Conservation (phyloP, 352 stramenopile genomes). For the Globisporangium paroecandrum region DNA sequence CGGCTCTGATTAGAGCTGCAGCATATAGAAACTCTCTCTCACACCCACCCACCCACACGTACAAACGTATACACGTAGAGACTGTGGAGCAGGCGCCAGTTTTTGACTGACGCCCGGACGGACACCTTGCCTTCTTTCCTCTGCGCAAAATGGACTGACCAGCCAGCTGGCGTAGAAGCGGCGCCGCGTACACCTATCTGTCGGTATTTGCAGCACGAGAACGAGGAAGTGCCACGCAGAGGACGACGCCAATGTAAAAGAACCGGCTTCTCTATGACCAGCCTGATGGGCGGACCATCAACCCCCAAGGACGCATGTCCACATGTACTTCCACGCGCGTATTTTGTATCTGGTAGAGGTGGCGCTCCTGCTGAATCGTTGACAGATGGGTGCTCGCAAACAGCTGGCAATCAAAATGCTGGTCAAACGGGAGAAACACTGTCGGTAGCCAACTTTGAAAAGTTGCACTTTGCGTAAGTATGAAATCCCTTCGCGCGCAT, state of each 20-base stretch:
- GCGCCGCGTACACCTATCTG: neutral
- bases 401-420: slow-evolving; percentile 7
- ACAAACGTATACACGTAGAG: neutral
- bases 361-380: slow-evolving; percentile 2
- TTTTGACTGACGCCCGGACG: neutral
- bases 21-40: neutral
- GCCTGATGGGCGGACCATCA: neutral
- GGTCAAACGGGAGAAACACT: neutral
- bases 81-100: neutral
- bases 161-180: neutral
- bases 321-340: neutral
- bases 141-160: neutral
- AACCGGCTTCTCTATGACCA: neutral
- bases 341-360: slow-evolving; percentile 6
- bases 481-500: neutral
- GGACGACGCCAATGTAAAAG: neutral
- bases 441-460: neutral
- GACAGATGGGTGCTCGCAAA: slow-evolving; percentile 5
- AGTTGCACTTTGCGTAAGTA: neutral
- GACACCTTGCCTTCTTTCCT: neutral
- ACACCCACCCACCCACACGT: neutral
- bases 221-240: neutral
- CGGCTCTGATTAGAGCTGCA: neutral
- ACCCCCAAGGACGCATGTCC: neutral
- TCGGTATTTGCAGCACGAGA: neutral